These are phyloP conservation scores for Pyrrhoderma noxium DNA, from an alignment of 1,284 basidiomycete genomes.

Conservation along the genomic window DNA sequence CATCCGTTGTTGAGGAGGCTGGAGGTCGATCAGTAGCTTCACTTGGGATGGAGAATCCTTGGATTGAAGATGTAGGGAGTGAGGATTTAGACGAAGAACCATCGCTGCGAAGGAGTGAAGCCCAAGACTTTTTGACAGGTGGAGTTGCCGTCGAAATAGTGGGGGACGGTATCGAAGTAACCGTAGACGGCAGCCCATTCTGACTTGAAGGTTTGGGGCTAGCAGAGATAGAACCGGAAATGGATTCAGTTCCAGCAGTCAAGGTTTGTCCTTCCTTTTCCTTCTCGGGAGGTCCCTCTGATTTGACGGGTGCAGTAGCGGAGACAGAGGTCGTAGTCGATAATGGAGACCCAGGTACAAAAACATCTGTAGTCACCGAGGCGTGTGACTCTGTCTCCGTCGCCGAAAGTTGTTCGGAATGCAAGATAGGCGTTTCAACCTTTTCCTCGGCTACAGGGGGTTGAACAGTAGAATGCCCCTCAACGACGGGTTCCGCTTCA, in stretches of 20 bases:
- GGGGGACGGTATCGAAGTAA: slow-evolving; percentile 20
- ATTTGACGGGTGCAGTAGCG: slow-evolving; percentile 17
- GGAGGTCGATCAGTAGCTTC: slow-evolving; percentile 28
- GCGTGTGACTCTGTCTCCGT: slow-evolving; percentile 35
- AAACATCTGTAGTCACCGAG: slow-evolving; percentile 38
- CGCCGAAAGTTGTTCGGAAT: slow-evolving; percentile 17
- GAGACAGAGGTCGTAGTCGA: slow-evolving; percentile 57
- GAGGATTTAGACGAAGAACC: slow-evolving; percentile 35
- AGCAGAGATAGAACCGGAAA: slow-evolving; percentile 16
- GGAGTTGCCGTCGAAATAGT: slow-evolving; percentile 30
- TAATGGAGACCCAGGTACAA: slow-evolving; percentile 48
- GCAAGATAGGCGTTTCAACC: neutral
- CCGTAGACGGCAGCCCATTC: no score
- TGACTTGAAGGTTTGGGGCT: no score
- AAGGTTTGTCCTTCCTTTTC: neutral
- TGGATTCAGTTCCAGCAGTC: slow-evolving; percentile 13
- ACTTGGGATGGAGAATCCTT: slow-evolving; percentile 57
- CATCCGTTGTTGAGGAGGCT: slow-evolving; percentile 22
- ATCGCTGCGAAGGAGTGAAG: slow-evolving; percentile 54
- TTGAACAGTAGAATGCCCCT: neutral
- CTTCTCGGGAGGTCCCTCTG: slow-evolving; percentile 15
- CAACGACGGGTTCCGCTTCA: neutral
- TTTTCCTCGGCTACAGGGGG: neutral
- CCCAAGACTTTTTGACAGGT: slow-evolving; percentile 68
- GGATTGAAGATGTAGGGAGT: slow-evolving; percentile 56